Conservation (phyloP, 2,329 filamentous ascomycete species). For the Aspergillus sp. region DNA sequence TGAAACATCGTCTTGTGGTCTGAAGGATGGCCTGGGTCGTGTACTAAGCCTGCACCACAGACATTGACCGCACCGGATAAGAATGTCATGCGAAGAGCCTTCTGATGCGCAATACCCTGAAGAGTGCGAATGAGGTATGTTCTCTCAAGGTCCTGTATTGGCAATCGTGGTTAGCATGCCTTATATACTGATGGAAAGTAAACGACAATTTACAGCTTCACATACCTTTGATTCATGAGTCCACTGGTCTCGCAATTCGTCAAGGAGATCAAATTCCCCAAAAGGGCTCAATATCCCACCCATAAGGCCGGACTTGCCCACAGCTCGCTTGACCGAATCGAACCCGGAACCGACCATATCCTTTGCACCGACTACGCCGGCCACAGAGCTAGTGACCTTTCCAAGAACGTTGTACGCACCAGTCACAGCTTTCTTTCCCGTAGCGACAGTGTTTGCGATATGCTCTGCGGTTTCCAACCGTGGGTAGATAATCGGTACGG, state of each 20-base stretch:
- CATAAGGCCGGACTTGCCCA: slow-evolving; percentile 94
- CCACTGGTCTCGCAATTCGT: slow-evolving; percentile 95
- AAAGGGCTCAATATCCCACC: slow-evolving; percentile 93
- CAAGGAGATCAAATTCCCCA: slow-evolving; percentile 88
- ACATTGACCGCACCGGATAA: slow-evolving; percentile 85
- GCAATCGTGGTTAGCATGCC: background rate
- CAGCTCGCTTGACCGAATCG: slow-evolving; percentile 89
- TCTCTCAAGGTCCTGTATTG: slow-evolving; percentile 71
- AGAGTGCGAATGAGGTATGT: slow-evolving; percentile 95
- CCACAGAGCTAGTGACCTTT: slow-evolving; percentile 90
- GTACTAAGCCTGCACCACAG: slow-evolving; percentile 86
- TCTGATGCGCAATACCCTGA: slow-evolving; percentile 91
- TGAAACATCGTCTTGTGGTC: slow-evolving; percentile 99
- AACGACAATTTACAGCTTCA: background rate
- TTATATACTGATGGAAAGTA: background rate
- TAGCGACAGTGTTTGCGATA: slow-evolving; percentile 83
- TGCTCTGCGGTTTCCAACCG: slow-evolving; percentile 88
- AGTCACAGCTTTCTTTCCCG: slow-evolving; percentile 93
- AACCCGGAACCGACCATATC: slow-evolving; percentile 90
- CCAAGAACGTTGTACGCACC: slow-evolving; percentile 94
- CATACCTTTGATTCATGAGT: slow-evolving; percentile 86
- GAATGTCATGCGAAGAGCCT: slow-evolving; percentile 95
- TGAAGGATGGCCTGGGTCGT: slow-evolving; percentile 83
- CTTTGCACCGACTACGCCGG: slow-evolving; percentile 91
- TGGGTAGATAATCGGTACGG: slow-evolving; percentile 86